Base-by-base conservation (phyloP, 768 basidiomycete species). In the Phylloporus scabripes region DNA sequence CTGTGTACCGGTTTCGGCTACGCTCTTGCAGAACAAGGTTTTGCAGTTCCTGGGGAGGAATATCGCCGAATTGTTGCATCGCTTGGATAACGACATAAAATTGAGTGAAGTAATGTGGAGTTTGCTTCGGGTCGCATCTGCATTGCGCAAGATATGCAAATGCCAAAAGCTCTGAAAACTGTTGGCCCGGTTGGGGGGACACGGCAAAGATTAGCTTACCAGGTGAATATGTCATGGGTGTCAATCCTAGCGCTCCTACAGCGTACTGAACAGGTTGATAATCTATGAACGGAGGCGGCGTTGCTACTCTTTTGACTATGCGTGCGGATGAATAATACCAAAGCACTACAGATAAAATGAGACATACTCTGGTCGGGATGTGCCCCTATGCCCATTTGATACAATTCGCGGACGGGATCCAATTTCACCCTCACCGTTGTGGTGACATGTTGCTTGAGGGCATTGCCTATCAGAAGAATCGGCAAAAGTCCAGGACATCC, bases 111-210 rank as follows among this genome's bases (percentile, higher is more conserved):
- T 89, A 85, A 12, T 68, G 61, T 4, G 80, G 55, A 0, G 87
- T 90, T 32, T 73, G 68, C 3, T 66, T 70, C 26, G 87, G 87
- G 58, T 91, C 82, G 64, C 90, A 92, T 51, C 87, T 84, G 60
- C 81, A 85, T 64, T 92, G 87, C 0, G 87, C 83, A 48, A 83
- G 67, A 59, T 92, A 92, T 1, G 82, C 87, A 62, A 88, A 91
- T n/a, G 72, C 71, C 46, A 92, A 74, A 11, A 88, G 70, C 20
- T 85, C 89, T 92, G 55, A 23, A 14, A 33, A 31, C 11, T 14
- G 12, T 52, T 31, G 44, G 42, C 41, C 60, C 32, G 53, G 37
- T 29, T 37, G 14, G 21, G 31, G 26, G 12, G 33, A 7, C 42
- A 24, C 24, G 9, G n/a, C 0, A 17, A 1, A 17, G 18, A 48